These are phyloP conservation scores for Coemansia sp. DNA, from an alignment of 192 early-diverging fungal genomes.

Conservation along the genomic window DNA sequence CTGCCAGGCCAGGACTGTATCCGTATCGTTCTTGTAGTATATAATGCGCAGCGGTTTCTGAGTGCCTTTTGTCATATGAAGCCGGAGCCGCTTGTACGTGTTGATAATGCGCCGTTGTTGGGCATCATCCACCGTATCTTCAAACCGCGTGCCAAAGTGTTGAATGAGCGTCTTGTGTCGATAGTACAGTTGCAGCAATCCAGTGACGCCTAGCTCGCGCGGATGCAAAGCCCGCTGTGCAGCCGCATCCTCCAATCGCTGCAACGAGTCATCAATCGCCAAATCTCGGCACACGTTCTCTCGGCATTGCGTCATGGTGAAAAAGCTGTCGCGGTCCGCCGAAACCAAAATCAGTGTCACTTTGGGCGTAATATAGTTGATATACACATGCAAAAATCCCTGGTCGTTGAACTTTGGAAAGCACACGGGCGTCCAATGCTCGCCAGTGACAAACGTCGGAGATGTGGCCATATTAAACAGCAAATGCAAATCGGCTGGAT, in stretches of 20 bases:
- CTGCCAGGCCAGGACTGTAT: constrained; percentile 43
- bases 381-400: constrained; percentile 86
- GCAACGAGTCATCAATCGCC: constrained; percentile 34
- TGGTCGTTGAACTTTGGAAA: constrained; percentile 86
- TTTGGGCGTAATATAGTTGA: constrained; percentile 74
- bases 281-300: constrained; percentile 56
- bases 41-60: constrained; percentile 40
- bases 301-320: constrained; percentile 71
- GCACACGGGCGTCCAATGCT: constrained; percentile 94
- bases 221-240: constrained; percentile 50
- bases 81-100: constrained; percentile 58
- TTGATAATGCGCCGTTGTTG: constrained; percentile 53
- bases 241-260: constrained; percentile 54
- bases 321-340: constrained; percentile 82
- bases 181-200: constrained; percentile 46
- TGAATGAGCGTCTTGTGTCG: constrained; percentile 43
- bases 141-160: constrained; percentile 47
- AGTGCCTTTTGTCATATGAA: constrained; percentile 32
- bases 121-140: constrained; percentile 16
- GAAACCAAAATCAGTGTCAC: constrained; percentile 74
- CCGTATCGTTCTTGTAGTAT: constrained; percentile 17
- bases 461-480: constrained; percentile 82
- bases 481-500: constrained; percentile 79
- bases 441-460: constrained; percentile 71
- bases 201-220: constrained; percentile 31